Base-by-base conservation (phyloP, 768 basidiomycete genomes). In the Trametes gibbosa region DNA sequence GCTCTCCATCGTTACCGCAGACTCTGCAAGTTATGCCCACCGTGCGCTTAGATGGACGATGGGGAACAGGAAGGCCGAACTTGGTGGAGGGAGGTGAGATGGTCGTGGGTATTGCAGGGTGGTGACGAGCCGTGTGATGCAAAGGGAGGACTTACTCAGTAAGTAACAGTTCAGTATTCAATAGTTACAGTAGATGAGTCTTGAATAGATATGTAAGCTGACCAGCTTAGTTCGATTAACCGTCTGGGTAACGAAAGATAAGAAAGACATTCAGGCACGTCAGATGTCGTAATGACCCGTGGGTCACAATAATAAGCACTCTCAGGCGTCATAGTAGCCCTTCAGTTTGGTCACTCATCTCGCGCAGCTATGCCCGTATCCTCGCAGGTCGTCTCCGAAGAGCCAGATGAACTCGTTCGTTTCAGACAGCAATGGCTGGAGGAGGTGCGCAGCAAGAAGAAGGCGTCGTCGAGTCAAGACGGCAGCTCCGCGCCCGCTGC, bases 381-480 rank as follows among this genome's bases (percentile, higher is more conserved):
- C 34, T 25, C 47, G 9, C 27, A 32, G 34, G 29, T 42, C 8
- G 46, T 14, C 8, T 34, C 43, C 39, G 72, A 72, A 60, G 87
- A 86, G 37, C 71, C 83, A 0, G 75, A 77, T 5, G 90, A 92
- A 66, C 84, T 93, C 62, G 80, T 75, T 9, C 72, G 73, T 43
- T 93, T 93, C 72, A 81, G 91, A 72, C 81, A 83, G 58, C 79
- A 80, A 76, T 93, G 91, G 91, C 81, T 81, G 16, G 65, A 53
- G 21, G 65, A 66, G 50, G 52, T 66, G 39, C 58, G 61, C 47
- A 39, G 57, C 43, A 66, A 61, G 65, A 66, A 63, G 62, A 66
- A 61, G 45, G 43, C 50, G 13, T 41, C 40, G 7, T 19, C 39
- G 27, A 50, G 25, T 16, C 50, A 56, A 50, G 55, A 52, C 39